A percentile compares a stretch with the other conserved stretches of the same genome.
phyloP scores from a whole-genome alignment of 2,329 filamentous ascomycete genomes.

The Anisogramma anomala region DNA sequence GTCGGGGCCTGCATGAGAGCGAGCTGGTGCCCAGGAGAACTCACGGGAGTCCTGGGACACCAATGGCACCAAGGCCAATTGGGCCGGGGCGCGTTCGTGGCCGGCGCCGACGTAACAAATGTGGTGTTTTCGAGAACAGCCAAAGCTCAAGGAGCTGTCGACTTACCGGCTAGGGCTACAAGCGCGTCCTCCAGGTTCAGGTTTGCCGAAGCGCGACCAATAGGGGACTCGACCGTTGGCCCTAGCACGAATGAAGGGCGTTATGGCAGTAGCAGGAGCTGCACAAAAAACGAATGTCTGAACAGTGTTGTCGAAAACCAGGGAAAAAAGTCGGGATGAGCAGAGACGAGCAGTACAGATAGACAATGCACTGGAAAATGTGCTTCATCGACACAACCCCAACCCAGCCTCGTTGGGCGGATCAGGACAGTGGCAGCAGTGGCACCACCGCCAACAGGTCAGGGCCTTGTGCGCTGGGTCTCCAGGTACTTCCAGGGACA shows the following conservation, averaged over 20 bases:
- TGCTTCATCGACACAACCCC: too few relatives aligned
- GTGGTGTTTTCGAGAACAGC: not conserved
- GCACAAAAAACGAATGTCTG: conserved; percentile 20
- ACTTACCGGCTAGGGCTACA: not conserved
- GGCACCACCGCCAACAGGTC: too few relatives aligned
- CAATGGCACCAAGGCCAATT: not conserved
- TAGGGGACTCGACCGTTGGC: not conserved
- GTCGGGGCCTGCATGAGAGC: not conserved
- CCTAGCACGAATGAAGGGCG: not conserved
- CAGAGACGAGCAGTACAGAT: conserved; percentile 4
- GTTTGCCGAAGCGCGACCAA: too few relatives aligned
- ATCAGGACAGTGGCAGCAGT: too few relatives aligned
- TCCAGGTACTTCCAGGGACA: not conserved
- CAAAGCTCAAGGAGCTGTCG: too few relatives aligned
- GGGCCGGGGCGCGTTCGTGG: not conserved
- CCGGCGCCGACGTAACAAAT: not conserved
- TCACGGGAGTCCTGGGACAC: not conserved
- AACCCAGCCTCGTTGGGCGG: too few relatives aligned
- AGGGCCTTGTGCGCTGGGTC: too few relatives aligned
- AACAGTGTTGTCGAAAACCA: conserved; percentile 5
- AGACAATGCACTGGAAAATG: conserved; percentile 2
- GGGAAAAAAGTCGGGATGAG: conserved; percentile 10
- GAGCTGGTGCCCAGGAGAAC: not conserved
- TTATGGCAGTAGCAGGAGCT: not conserved
- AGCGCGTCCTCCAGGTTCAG: too few relatives aligned